A percentile compares a stretch with the other conserved stretches of the same genome.
phyloP scores from a whole-genome alignment of 805 yeast genomes.

The Jamesozyma gamospora region DNA sequence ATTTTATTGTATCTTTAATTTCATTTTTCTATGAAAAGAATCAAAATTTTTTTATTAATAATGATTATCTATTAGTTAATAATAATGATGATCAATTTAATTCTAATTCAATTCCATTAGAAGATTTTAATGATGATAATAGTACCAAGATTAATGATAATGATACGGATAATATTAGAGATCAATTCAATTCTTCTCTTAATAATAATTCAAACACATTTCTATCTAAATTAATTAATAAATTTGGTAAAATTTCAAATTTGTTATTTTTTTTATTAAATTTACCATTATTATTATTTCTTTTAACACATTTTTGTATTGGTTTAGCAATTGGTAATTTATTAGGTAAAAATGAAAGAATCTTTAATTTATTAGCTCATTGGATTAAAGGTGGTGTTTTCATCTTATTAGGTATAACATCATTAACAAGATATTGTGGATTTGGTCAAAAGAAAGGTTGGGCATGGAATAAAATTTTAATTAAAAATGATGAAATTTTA shows the following conservation, averaged over 20 bases:
- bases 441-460: conserved; percentile 66
- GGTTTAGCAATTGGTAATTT: conserved; percentile 55
- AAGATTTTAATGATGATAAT: too few relatives aligned
- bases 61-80: too few relatives aligned
- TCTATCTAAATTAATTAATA: not conserved
- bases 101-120: too few relatives aligned
- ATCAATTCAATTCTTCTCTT: too few relatives aligned
- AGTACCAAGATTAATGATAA: too few relatives aligned
- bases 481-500: conserved; percentile 15
- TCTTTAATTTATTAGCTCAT: conserved; percentile 84
- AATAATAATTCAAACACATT: not conserved
- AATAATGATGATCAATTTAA: too few relatives aligned
- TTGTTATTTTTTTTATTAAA: conserved; percentile 44
- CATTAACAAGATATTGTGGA: conserved; percentile 85
- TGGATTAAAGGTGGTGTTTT: conserved; percentile 94
- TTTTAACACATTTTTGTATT: conserved; percentile 44
- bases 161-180: too few relatives aligned
- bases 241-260: not conserved
- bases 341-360: conserved; percentile 54
- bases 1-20: conserved; percentile 45
- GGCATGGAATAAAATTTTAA: conserved; percentile 71
- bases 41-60: too few relatives aligned
- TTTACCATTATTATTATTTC: conserved; percentile 54
- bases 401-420: conserved; percentile 58
- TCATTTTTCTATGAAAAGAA: conserved; percentile 32